Evolutionary conservation across 2,329 filamentous ascomycete genomes (phyloP).

Genomic region (Pseudogymnoascus sp.): DNA sequence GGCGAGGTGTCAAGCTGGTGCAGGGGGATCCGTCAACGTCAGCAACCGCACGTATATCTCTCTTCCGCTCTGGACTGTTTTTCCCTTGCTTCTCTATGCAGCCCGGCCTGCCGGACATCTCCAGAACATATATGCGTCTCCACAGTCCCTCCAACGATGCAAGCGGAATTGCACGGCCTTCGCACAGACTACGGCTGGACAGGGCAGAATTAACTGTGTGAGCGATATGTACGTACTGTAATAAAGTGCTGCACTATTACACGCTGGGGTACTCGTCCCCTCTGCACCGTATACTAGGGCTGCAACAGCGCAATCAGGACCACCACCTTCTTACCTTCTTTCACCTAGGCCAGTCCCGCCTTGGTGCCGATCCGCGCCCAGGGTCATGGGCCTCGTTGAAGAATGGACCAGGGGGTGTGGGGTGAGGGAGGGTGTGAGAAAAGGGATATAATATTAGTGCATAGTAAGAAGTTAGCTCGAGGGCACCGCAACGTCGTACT

Average conservation of each 20-base stretch:
- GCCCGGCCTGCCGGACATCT: not conserved
- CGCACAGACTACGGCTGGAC: not conserved
- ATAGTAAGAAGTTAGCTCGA: not conserved
- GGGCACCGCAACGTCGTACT: not conserved
- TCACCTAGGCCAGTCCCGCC: not conserved
- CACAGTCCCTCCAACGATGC: not conserved
- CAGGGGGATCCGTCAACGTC: not conserved
- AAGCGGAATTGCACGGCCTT: constrained; percentile 1
- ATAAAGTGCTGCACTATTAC: not conserved
- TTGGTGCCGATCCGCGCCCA: not conserved
- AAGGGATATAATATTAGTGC: not conserved
- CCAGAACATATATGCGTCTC: constrained; percentile 5
- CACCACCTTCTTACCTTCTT: not conserved
- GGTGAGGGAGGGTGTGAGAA: not conserved
- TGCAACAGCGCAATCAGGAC: not conserved
- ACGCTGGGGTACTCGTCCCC: not conserved
- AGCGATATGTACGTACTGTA: not conserved
- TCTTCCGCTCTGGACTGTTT: not conserved
- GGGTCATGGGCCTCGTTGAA: not conserved
- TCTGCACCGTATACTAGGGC: not conserved
- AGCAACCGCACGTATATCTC: not conserved
- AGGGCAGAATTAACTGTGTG: not conserved
- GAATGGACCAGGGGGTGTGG: not conserved
- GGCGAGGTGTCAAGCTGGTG: not conserved
- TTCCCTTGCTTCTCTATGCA: not conserved